phyloP scores from a whole-genome alignment of 2,329 filamentous ascomycete genomes.

The Colletotrichum sublineola region DNA sequence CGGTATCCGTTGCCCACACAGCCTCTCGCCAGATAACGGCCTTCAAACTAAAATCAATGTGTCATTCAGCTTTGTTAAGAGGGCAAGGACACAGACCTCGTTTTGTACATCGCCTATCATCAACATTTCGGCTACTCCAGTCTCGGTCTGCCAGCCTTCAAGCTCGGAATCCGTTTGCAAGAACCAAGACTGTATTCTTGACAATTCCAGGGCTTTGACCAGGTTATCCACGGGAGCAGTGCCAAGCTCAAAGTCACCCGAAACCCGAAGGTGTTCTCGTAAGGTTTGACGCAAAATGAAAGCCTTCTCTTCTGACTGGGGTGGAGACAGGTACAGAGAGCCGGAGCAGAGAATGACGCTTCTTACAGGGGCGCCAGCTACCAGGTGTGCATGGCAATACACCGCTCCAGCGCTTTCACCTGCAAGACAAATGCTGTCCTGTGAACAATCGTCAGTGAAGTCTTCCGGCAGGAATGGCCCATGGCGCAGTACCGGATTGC shows the following conservation, averaged over 20 bases:
- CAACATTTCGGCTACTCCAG: slow-evolving; percentile 52
- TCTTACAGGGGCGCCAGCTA: slow-evolving; percentile 49
- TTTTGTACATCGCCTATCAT: slow-evolving; percentile 60
- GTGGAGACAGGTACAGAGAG: slow-evolving; percentile 57
- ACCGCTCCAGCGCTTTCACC: slow-evolving; percentile 62
- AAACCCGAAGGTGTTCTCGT: not conserved
- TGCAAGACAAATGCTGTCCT: slow-evolving; percentile 55
- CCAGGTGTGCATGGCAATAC: slow-evolving; percentile 58
- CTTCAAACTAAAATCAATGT: slow-evolving; percentile 44
- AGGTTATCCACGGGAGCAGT: slow-evolving; percentile 49
- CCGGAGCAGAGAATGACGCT: slow-evolving; percentile 57
- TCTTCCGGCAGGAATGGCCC: no score
- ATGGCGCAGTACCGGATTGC: slow-evolving; percentile 45
- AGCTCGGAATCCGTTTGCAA: slow-evolving; percentile 55
- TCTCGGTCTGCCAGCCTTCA: slow-evolving; percentile 52
- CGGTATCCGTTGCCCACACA: slow-evolving; percentile 52
- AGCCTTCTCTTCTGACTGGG: slow-evolving; percentile 48
- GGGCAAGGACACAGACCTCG: slow-evolving; percentile 49
- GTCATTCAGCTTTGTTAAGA: not conserved
- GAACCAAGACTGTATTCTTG: slow-evolving; percentile 57
- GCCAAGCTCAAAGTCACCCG: slow-evolving; percentile 39
- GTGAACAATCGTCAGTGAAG: not conserved
- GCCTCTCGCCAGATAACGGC: slow-evolving; percentile 60
- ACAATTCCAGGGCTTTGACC: slow-evolving; percentile 51
- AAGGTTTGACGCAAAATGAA: not conserved